Conservation (phyloP, 352 stramenopile genomes). For the Blastocystis sp. region DNA sequence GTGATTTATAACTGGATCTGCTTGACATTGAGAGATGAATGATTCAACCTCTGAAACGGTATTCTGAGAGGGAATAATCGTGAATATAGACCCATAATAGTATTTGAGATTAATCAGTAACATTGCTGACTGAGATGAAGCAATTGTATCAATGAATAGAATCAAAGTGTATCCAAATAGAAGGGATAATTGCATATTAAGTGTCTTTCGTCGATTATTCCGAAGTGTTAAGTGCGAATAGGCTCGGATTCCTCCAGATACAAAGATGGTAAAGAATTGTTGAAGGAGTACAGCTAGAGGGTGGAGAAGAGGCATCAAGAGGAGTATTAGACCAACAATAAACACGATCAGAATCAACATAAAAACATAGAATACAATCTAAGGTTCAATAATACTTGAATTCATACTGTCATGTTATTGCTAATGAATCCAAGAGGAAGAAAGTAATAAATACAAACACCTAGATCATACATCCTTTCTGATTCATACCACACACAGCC, state of each 20-base stretch:
- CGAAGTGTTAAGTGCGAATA: neutral
- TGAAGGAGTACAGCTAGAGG: neutral
- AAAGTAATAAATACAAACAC: conserved; percentile 17
- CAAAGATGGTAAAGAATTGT: neutral
- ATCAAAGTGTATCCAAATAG: conserved; percentile 11
- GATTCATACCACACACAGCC: neutral
- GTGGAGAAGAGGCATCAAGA: neutral
- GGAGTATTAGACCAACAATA: neutral
- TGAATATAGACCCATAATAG: neutral
- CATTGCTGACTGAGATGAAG: neutral
- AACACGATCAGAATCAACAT: conserved; percentile 20
- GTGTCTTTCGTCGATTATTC: neutral
- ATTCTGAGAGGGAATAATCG: neutral
- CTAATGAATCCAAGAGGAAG: conserved; percentile 19
- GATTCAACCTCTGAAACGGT: neutral
- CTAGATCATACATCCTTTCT: too few relatives aligned
- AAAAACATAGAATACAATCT: conserved; percentile 25
- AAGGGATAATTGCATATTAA: neutral
- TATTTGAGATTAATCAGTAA: conserved; percentile 19
- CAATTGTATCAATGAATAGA: conserved; percentile 30
- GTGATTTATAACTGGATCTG: neutral
- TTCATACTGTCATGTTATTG: neutral
- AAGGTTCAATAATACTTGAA: neutral
- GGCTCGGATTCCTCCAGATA: neutral
- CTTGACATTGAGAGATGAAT: neutral